These are phyloP conservation scores for Fusarium sp. DNA, from an alignment of 2,329 filamentous ascomycete genomes.

Conservation along the genomic window DNA sequence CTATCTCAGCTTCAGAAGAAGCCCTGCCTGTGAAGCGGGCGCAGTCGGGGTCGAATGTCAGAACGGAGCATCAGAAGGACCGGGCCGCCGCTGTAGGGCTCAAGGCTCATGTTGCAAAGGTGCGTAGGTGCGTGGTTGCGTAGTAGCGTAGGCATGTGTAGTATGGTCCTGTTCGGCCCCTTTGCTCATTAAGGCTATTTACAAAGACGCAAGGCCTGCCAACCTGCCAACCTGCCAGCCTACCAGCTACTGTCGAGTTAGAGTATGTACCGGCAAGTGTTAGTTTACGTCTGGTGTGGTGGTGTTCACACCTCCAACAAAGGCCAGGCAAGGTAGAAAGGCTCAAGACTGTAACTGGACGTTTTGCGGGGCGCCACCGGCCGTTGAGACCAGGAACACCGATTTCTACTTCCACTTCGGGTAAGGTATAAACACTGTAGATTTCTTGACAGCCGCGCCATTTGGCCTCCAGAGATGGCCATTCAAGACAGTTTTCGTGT, in stretches of 20 bases:
- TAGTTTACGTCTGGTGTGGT: no score
- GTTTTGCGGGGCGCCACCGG: slow-evolving; percentile 34
- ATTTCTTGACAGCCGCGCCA: slow-evolving; percentile 6
- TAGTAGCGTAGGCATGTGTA: neutral
- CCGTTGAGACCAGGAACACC: slow-evolving; percentile 34
- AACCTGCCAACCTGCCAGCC: no score
- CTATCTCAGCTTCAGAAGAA: neutral
- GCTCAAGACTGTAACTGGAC: slow-evolving; percentile 12
- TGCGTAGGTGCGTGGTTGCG: neutral
- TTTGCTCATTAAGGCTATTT: slow-evolving; percentile 32
- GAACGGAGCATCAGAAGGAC: slow-evolving; percentile 27
- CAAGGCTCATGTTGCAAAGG: slow-evolving; percentile 9
- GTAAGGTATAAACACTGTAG: slow-evolving; percentile 35
- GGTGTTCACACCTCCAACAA: neutral
- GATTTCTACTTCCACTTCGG: slow-evolving; percentile 24
- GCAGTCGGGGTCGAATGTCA: neutral
- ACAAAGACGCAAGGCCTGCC: neutral
- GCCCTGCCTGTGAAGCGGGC: neutral
- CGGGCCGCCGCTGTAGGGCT: slow-evolving; percentile 35
- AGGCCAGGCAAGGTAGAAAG: neutral
- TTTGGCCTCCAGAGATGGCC: slow-evolving; percentile 1
- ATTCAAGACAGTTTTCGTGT: neutral
- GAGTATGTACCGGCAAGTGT: no score
- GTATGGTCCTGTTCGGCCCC: slow-evolving; percentile 8
- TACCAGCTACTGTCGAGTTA: neutral